A percentile compares a stretch with the other conserved stretches of the same genome.
Conservation (phyloP, 306 rosid genomes). For the Citrullus colocynthis region DNA sequence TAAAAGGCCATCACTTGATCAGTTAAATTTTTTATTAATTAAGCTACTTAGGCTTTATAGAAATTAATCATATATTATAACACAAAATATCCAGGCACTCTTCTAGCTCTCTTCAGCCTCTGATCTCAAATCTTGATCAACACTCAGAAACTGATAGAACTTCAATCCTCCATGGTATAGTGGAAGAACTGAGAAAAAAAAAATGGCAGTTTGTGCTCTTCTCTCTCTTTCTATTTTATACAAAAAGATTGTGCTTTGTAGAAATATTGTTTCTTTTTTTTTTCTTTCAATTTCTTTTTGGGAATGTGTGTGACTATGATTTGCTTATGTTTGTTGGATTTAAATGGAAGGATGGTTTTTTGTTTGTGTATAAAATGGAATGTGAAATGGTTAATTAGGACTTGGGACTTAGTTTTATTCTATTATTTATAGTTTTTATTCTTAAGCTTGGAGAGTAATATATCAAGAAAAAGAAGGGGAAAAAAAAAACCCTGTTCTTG, state of each 20-base stretch:
- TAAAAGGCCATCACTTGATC: not conserved
- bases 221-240: not conserved
- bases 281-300: not conserved
- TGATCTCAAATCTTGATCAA: not conserved
- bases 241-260: not conserved
- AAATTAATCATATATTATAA: not conserved
- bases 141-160: not conserved
- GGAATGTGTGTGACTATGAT: not conserved
- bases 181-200: too few species aligned
- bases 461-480: too few species aligned
- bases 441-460: too few species aligned
- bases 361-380: not conserved
- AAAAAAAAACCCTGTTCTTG: too few species aligned
- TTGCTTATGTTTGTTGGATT: not conserved
- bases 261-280: not conserved
- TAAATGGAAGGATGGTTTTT: not conserved
- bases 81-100: conserved; percentile 3
- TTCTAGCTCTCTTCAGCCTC: not conserved
- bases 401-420: too few species aligned
- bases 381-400: too few species aligned
- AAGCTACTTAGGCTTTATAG: conserved; percentile 1
- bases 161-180: not conserved
- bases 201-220: not conserved
- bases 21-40: not conserved
- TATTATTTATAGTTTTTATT: too few species aligned